Base-by-base conservation (phyloP, 2,329 filamentous ascomycete genomes). In the Exutisphaerella laricina region DNA sequence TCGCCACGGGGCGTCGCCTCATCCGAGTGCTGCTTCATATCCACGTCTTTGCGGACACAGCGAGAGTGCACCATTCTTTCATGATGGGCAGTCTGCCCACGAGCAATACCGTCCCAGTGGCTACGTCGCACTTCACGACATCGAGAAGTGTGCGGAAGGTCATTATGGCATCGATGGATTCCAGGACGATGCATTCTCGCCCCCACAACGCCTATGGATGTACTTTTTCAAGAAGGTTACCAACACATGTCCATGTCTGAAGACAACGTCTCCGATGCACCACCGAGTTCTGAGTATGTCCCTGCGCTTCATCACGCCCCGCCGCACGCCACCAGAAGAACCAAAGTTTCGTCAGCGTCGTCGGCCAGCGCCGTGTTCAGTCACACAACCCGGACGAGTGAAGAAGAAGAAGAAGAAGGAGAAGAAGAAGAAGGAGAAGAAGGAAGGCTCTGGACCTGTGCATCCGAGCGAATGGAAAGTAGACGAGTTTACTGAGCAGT, bases 381-480 rank as follows among this genome's bases (percentile, higher is more conserved):
- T 33, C 17, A 20, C 23, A 12, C 44, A 25, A 10, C 34, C 30
- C 32, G 17, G 30, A 3, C 50, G 44, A 14, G 39, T 55, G 44
- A 74, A 85, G 17, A 87, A 94, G 80, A 89, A 96, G 63, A 89
- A 96, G 65, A 78, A 94, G 2, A 87, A 85, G 0, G 74, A 78
- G 45, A 89, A 96, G 62, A 73, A 90, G 33, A 87, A 92, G 64
- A 82, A 82, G 51, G 61, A 62, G 51, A 65, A 37, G 45, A 61
- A 42, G 36, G 47, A 39, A 28, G 52, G 20, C 5, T 35, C 39
- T 41, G 58, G n/a, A 54, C 67, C 54, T 36, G 51, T 5, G 55
- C 32, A 39, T 21, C 38, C 47, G 4, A 17, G 63, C 63, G 70
- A 64, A 32, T 67, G 57, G 64, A 64, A 54, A 32, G 41, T 14